Conservation (phyloP, 192 early-diverging fungal species). For the Glomus cerebriforme region DNA sequence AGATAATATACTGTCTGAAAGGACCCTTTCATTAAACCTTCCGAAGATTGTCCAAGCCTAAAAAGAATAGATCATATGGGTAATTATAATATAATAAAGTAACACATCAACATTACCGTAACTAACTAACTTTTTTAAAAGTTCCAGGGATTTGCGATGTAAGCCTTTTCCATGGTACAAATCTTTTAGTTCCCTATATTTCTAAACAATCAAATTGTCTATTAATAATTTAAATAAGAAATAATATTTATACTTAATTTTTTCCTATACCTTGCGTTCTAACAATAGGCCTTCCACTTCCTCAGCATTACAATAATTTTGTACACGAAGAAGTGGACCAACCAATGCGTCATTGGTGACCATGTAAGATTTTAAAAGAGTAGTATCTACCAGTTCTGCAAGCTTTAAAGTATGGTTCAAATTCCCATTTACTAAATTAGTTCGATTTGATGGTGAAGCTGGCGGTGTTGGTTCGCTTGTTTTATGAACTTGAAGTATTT, state of each 20-base stretch:
- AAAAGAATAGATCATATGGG: conserved; percentile 18
- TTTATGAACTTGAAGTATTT: conserved; percentile 40
- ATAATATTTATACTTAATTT: neutral
- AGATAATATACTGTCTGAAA: conserved; percentile 74
- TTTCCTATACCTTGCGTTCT: conserved; percentile 60
- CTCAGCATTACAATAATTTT: conserved; percentile 86
- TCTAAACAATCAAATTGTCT: conserved; percentile 42
- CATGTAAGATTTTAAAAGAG: conserved; percentile 89
- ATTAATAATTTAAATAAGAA: neutral
- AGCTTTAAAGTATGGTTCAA: conserved; percentile 38
- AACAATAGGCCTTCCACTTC: conserved; percentile 79
- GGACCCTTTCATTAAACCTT: conserved; percentile 62
- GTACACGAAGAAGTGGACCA: conserved; percentile 87
- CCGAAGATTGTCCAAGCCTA: conserved; percentile 46
- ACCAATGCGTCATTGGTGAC: conserved; percentile 82
- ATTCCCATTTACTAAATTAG: conserved; percentile 40
- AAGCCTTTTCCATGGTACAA: conserved; percentile 89
- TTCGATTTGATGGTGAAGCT: conserved; percentile 32
- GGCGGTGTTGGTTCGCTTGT: conserved; percentile 23
- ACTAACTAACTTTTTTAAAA: conserved; percentile 61
- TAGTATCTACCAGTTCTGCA: conserved; percentile 82
- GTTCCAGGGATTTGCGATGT: conserved; percentile 87
- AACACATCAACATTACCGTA: neutral
- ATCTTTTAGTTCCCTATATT: conserved; percentile 88
- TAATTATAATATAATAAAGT: neutral